A percentile compares a stretch with the other conserved stretches of the same genome.
phyloP scores from a whole-genome alignment of 805 yeast genomes.

The Sungouiozyma ichnusensis region DNA sequence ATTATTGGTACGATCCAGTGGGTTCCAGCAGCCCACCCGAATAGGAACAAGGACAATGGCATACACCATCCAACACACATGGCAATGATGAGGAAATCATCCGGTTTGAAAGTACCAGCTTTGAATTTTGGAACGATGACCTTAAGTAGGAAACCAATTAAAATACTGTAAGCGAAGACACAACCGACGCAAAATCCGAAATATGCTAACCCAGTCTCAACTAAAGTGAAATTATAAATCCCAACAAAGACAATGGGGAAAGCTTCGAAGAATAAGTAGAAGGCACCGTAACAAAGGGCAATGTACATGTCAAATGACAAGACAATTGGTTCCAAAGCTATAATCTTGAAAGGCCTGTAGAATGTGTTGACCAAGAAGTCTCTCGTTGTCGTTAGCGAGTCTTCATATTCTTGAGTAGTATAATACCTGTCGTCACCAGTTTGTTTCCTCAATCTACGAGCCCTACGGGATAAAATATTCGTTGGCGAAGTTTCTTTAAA shows the following conservation, averaged over 20 bases:
- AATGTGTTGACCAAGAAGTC: slow-evolving; percentile 26
- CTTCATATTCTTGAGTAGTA: slow-evolving; percentile 32
- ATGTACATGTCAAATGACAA: slow-evolving; percentile 41
- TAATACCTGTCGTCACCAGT: slow-evolving; percentile 41
- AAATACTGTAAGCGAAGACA: slow-evolving; percentile 27
- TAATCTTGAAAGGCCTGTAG: slow-evolving; percentile 41
- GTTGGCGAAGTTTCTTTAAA: slow-evolving; percentile 42
- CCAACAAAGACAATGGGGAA: slow-evolving; percentile 46
- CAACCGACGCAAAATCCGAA: slow-evolving; percentile 39
- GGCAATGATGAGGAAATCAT: slow-evolving; percentile 33
- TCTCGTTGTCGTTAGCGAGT: slow-evolving; percentile 13
- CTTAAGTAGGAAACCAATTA: slow-evolving; percentile 20
- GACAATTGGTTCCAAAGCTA: slow-evolving; percentile 47
- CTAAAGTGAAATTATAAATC: slow-evolving; percentile 36
- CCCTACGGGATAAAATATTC: slow-evolving; percentile 39
- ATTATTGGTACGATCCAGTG: slow-evolving; percentile 44
- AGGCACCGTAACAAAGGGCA: slow-evolving; percentile 41
- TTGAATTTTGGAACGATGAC: slow-evolving; percentile 21
- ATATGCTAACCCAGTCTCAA: slow-evolving; percentile 40
- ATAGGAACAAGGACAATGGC: slow-evolving; percentile 37
- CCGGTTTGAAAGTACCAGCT: slow-evolving; percentile 30
- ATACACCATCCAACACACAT: slow-evolving; percentile 33
- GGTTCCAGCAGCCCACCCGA: slow-evolving; percentile 41
- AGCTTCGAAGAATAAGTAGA: slow-evolving; percentile 51
- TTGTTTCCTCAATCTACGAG: slow-evolving; percentile 32